Conservation (phyloP, 768 basidiomycete genomes). For the Lactarius tabidus region DNA sequence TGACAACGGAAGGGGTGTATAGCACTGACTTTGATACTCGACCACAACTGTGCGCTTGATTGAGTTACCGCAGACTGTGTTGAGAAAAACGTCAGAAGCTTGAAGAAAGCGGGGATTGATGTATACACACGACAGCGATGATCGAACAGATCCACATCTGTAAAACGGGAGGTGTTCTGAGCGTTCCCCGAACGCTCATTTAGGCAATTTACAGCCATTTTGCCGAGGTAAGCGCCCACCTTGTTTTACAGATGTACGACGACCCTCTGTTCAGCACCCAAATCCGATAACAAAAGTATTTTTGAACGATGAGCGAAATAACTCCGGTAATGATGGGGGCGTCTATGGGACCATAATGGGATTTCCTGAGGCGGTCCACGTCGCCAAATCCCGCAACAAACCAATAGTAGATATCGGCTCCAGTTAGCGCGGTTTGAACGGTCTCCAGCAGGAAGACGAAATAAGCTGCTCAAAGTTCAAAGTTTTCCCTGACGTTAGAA, state of each 20-base stretch:
- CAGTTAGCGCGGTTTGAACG: neutral
- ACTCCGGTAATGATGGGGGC: neutral
- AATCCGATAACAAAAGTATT: neutral
- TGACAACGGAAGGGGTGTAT: neutral
- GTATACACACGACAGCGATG: neutral
- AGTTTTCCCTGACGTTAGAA: neutral
- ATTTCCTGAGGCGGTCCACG: neutral
- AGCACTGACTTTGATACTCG: neutral
- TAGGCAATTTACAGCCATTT: too few relatives aligned
- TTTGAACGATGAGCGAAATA: neutral
- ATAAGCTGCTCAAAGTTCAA: neutral
- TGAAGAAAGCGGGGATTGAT: neutral
- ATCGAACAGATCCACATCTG: neutral
- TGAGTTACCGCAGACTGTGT: neutral
- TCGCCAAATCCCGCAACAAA: neutral
- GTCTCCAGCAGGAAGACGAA: neutral
- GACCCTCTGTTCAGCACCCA: neutral
- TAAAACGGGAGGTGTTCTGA: too few relatives aligned
- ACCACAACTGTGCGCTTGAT: neutral
- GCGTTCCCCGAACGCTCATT: too few relatives aligned
- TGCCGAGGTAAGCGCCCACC: too few relatives aligned
- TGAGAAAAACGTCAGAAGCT: neutral
- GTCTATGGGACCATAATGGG: neutral
- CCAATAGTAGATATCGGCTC: neutral
- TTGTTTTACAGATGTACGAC: neutral